Base-by-base conservation (phyloP, 805 yeast species). In the Lipomyces orientalis region DNA sequence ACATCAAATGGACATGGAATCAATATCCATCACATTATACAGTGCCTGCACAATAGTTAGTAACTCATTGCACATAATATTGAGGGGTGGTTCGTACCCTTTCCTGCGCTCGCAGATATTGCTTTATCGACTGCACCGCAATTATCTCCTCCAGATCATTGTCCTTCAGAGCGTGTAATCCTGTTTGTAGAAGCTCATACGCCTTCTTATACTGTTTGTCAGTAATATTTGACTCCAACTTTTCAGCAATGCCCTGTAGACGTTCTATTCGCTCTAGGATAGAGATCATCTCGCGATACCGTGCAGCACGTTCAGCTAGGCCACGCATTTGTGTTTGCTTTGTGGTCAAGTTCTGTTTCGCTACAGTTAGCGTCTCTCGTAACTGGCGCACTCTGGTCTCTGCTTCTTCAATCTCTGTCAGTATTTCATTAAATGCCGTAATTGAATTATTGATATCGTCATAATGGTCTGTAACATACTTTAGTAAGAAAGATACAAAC, bases 381-480 rank as follows among this genome's bases (percentile, higher is more conserved):
- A 90, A 82, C 46, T 76, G 79, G 1, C 77, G 71, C 1, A 90
- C 81, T 25, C 85, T 84, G 8, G 82, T 80, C 73, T 91, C 94
- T 2, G 95, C 87, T 54, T 89, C 85, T 33, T 86, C 81, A 25
- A 93, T 82, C 0, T 88, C 82, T 56, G 84, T 81, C 2, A 90
- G 86, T 1, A 93, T 87, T 56, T 86, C 82, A 64, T 91, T 89
- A 77, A 91, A 94, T 4, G 94, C 88, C 0, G 97, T 97, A 57
- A 94, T 87, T 71, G 92, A 87, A 72, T 87, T 89, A 76, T 91
- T 93, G 79, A 94, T 93, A 1, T 91, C 88, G 76, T 91, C 93
- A 76, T 88, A 89, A 75, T 92, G 90, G 63, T 88, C 69, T 29
- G 35, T 16, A 25, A 52, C 60, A 35, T 3, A 60, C 35, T 33